A percentile compares a stretch with the other conserved stretches of the same genome.
Evolutionary conservation across 139 green algal species (phyloP).

Genomic region (Chlamydomonas incerta): DNA sequence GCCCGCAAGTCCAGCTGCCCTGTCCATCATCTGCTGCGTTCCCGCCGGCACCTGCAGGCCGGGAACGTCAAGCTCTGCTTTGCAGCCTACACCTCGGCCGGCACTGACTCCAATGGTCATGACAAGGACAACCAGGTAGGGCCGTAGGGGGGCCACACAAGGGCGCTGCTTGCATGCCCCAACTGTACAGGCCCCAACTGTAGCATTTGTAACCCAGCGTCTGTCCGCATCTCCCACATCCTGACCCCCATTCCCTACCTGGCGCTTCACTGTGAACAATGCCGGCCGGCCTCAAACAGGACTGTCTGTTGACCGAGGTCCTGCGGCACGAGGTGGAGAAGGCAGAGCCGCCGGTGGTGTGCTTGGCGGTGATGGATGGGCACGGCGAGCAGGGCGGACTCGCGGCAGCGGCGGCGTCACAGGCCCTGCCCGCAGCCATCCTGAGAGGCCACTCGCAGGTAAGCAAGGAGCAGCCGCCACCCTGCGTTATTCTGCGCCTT

Average conservation of each 20-base stretch:
- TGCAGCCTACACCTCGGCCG: slow-evolving; percentile 36
- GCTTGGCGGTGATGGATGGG: slow-evolving; percentile 24
- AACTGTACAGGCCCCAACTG: too few relatives aligned
- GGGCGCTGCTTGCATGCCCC: too few relatives aligned
- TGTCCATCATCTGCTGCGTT: too few relatives aligned
- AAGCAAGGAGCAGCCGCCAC: too few relatives aligned
- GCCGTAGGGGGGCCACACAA: not conserved
- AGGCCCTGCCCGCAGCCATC: not conserved
- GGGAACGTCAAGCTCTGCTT: slow-evolving; percentile 44
- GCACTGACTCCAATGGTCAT: slow-evolving; percentile 39
- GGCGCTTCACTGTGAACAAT: too few relatives aligned
- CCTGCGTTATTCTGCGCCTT: too few relatives aligned
- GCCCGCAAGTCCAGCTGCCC: too few relatives aligned
- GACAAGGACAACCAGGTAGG: slow-evolving; percentile 56
- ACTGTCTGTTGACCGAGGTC: slow-evolving; percentile 5
- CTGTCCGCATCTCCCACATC: too few relatives aligned
- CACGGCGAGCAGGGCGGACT: slow-evolving; percentile 8
- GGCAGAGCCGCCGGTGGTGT: not conserved
- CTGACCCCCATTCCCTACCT: too few relatives aligned
- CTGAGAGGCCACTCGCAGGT: too few relatives aligned
- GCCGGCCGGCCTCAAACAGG: too few relatives aligned
- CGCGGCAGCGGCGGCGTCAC: slow-evolving; percentile 3
- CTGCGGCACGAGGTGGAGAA: not conserved
- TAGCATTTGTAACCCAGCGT: too few relatives aligned
- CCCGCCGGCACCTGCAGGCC: slow-evolving; percentile 32